Evolutionary conservation across 2,329 filamentous ascomycete genomes (phyloP), one percentile per base, ranked within the genome.

Genomic region (Fusarium denticulatum): DNA sequence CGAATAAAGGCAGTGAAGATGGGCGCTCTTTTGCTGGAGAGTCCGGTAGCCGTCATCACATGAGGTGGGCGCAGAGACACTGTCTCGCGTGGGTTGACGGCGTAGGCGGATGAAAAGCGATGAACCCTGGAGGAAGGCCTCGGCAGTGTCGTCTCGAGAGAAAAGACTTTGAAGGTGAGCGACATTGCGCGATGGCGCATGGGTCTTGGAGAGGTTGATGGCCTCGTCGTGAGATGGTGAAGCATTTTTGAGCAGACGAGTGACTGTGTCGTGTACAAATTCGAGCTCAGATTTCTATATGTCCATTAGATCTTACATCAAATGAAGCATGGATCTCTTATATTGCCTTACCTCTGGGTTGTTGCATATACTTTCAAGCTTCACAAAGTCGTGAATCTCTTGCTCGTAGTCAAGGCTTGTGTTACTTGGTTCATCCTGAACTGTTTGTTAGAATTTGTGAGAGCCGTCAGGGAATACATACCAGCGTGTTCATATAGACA

Each of bases 1-100:
- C 24, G 93, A 93, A 71, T 90, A 92, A 34, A 94, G 83, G 71
- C 89, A 89, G 79, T 94, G 92, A 30, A 95, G 82, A 78, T 92
- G 92, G 30, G 93, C 93, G 71, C 90, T 92, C 72, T 88, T 84
- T 81, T 94, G 93, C 36, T 88, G 87, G 39, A 82, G 18, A 82
- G 71, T 68, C 30, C 49, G 66, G 42, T 63, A 59, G 28, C 60
- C 58, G 7, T 64, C 37, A 28, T 68, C 47, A 11, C 47, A 40
- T 24, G 67, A 70, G n/a, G 68, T 62, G 9, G 62, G 34, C 32
- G 62, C 69, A 15, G 60, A 34, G 12, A 56, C 43, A 22, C 56
- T 56, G 18, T 84, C 14, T 79, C 86, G 84, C 9, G 79, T 76
- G 18, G 77, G 59, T 36, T 69, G 67, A 16, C 69, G 72, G 22